Base-by-base conservation (phyloP, 192 early-diverging fungal genomes). In the Dispira parvispora region DNA sequence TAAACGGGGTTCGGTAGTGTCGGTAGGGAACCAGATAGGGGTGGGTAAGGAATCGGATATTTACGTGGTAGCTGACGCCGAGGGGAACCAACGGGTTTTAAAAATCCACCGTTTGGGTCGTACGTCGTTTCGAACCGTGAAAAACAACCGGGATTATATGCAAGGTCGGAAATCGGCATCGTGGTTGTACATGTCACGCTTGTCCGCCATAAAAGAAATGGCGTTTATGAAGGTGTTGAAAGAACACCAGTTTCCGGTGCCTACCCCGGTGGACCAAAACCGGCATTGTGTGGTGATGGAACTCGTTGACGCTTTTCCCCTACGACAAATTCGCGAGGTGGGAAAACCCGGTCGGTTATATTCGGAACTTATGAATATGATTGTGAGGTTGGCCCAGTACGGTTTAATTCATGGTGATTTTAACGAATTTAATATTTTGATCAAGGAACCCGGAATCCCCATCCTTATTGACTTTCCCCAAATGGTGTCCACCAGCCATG, bases 1-100 rank as follows among this genome's bases (percentile, higher is more conserved):
- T 61, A 88, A 88, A 68, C 81, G 93, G 47, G 90, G 88, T 11
- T 76, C 82, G 1, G 84, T 99, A 16, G 83, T 82, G 63, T 97
- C 94, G 26, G 94, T 99, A 6, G 97, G 97, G 20, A 96, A 98
- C 76, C 94, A 97, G 76, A 98, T 99, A 68, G 97, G 97, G 70
- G 93, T 99, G 9, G 97, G 97, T 50, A 99, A 99, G 72, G 97
- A 99, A 73, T 96, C 95, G n/a, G 96, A 99, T 69, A 93, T 99
- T 72, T 94, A 93, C 71, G 83, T 98, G 69, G 92, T 96, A 18
- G 92, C 91, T 1, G 87, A 94, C 68, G 93, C 91, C 46, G 86
- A 96, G 43, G 89, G 88, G 46, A 73, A 82, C 53, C 88, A 98
- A 69, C 80, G 81, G 43, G 93, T 97, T n/a, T 77, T 99, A 38